phyloP scores from a whole-genome alignment of 768 basidiomycete species.

The Russula olivacea region DNA sequence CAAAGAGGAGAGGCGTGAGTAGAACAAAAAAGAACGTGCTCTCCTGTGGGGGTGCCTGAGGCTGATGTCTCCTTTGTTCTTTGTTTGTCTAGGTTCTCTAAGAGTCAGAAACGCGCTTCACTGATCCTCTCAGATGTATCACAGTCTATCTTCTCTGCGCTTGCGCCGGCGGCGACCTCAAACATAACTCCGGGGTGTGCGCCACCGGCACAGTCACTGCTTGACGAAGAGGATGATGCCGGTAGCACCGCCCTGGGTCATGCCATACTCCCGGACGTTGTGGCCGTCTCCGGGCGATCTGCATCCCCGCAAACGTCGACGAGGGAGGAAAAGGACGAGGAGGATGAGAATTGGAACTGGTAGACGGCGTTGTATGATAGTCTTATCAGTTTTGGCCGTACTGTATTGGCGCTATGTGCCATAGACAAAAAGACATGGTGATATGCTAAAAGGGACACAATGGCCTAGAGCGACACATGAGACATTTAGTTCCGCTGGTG shows the following conservation, averaged over 20 bases:
- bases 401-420: neutral
- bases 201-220: slow-evolving; percentile 10
- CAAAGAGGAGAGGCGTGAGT: slow-evolving; percentile 52
- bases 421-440: neutral
- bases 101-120: slow-evolving; percentile 64
- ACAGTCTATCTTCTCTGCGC: slow-evolving; percentile 41
- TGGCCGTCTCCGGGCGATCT: neutral
- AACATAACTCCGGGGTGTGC: slow-evolving; percentile 22
- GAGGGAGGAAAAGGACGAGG: slow-evolving; percentile 6
- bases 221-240: slow-evolving; percentile 17
- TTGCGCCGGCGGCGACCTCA: slow-evolving; percentile 27
- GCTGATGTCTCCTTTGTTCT: neutral
- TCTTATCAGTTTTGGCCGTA: neutral
- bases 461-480: neutral
- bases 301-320: neutral
- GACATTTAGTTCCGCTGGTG: no score
- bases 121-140: slow-evolving; percentile 60
- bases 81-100: slow-evolving; percentile 46
- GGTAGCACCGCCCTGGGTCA: slow-evolving; percentile 5
- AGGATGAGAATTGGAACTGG: slow-evolving; percentile 26
- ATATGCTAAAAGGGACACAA: neutral
- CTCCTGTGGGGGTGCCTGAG: neutral
- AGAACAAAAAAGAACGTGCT: neutral
- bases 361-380: neutral
- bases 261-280: slow-evolving; percentile 4